A percentile compares a stretch with the other conserved stretches of the same genome.
These are phyloP conservation scores for Nitzschia palea DNA, from an alignment of 108 stramenopile species.

Conservation along the genomic window DNA sequence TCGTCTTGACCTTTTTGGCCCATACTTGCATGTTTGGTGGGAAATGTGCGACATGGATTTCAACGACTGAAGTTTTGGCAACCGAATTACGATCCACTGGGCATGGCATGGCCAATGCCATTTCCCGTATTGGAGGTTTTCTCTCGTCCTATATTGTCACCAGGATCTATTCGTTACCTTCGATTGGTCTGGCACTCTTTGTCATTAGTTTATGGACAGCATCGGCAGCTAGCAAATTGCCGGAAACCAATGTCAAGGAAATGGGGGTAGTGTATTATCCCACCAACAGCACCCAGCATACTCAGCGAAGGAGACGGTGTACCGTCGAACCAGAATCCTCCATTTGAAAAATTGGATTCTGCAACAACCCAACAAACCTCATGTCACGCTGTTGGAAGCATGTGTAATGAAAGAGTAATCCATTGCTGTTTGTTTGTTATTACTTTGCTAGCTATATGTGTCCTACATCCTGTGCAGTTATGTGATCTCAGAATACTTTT, in stretches of 20 bases:
- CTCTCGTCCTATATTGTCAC: conserved; percentile 40
- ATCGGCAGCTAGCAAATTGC: conserved; percentile 11
- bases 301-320: neutral
- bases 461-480: too few relatives aligned
- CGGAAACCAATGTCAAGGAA: conserved; percentile 37
- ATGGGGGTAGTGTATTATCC: conserved; percentile 23
- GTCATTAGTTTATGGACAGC: conserved; percentile 12
- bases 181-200: conserved; percentile 23
- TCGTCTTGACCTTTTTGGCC: conserved; percentile 44
- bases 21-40: conserved; percentile 49
- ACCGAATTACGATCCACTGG: conserved; percentile 62
- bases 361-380: too few relatives aligned
- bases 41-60: conserved; percentile 49
- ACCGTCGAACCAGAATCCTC: too few relatives aligned
- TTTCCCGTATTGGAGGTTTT: conserved; percentile 46
- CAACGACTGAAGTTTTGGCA: conserved; percentile 52
- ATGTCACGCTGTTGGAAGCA: too few relatives aligned
- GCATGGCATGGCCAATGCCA: conserved; percentile 52
- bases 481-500: too few relatives aligned
- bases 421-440: too few relatives aligned
- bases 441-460: too few relatives aligned
- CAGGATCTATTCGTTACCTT: conserved; percentile 10
- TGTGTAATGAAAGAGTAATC: too few relatives aligned
- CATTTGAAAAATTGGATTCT: too few relatives aligned
- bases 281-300: neutral